Base-by-base conservation (phyloP, 2,329 filamentous ascomycete genomes). In the Elsinoe australis region DNA sequence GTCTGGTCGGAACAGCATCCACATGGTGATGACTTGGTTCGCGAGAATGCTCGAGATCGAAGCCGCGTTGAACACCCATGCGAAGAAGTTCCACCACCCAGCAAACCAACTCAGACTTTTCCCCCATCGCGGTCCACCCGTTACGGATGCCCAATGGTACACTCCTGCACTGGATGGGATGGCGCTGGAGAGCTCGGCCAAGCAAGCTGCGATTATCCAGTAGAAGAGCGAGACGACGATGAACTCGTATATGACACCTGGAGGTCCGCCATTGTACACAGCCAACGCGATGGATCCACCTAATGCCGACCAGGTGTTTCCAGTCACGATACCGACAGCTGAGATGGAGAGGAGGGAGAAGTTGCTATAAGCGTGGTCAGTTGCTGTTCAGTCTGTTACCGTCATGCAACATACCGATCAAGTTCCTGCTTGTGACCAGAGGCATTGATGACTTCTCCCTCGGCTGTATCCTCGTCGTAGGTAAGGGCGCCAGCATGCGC, bases 71-170 rank as follows among this genome's bases (percentile, higher is more conserved):
- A 73, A 72, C 38, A 71, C 62, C 70, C 71, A 76, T 14, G 68
- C 73, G 33, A 74, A 64, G 47, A 61, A 67, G 55, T 75, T 75
- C 71, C 71, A 75, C 67, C 67, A 72, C 36, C 70, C 73, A 14
- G 72, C 72, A 53, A 72, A 75, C 57, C 65, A 76, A 2, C 71
- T 70, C 48, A 67, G 59, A 4, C 68, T 56, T 19, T 67, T 63
- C n/a, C 72, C 71, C 59, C 70, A 72, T 34, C 61, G 66, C 1
- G 57, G 56, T 5, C 72, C 72, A 8, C 67, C 66, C 1, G 72
- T 74, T 15, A 75, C 64, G 3, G 67, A 68, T 3, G 73, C 71
- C 72, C 72, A 76, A 51, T 76, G 73, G 55, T 76, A 76, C 7
- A 76, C 72, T 3, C 61, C 64, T 5, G 56, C 60, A 4, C 61